Base-by-base conservation (phyloP, 352 stramenopile species). In the Globisporangium spiculum region DNA sequence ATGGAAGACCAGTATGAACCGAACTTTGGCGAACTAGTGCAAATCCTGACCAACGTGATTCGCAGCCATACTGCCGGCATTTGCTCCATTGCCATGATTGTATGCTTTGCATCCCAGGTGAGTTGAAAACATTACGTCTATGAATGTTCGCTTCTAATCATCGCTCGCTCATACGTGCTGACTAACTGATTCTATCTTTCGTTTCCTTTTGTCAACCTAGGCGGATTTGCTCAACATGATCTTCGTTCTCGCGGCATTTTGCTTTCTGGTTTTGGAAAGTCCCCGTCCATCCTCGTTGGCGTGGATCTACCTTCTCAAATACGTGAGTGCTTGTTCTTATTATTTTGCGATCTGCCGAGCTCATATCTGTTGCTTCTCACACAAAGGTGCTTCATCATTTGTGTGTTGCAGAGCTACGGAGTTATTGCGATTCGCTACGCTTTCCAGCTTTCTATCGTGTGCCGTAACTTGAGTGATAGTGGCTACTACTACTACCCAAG, bases 391-490 rank as follows among this genome's bases (percentile, higher is more conserved):
- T 53, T 22, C 32, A 20, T 60, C 53, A 32, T 56, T n/a, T 34
- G 27, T 36, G 20, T 68, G n/a, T 67, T 70, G 60, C 60, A 88
- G 80, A 83, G 75, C 6, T 88, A 78, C 41, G 79, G 69, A 18
- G 69, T 86, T 34, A 83, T 86, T 58, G 70, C 75, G 34, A 26
- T 95, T n/a, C 77, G 86, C 9, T 96, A 95, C 59, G 32, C 79
- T 9, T 95, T 94, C 67, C 89, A 96, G 75, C 62, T 96, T 0
- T 88, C 89, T n/a, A 74, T 94, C 14, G 91, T 96, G 62, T 96
- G 89, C 58, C 83, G 84, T 3, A 73, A 86, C 27, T 78, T 94
- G 72, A 88, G 71, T 14, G 65, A 73, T 4, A 55, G 24, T 12
- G 82, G 83, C 5, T 81, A 79, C 54, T 93, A 90, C 63, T 92